Base-by-base conservation (phyloP, 2,329 filamentous ascomycete genomes). In the Nemania bipapillata region DNA sequence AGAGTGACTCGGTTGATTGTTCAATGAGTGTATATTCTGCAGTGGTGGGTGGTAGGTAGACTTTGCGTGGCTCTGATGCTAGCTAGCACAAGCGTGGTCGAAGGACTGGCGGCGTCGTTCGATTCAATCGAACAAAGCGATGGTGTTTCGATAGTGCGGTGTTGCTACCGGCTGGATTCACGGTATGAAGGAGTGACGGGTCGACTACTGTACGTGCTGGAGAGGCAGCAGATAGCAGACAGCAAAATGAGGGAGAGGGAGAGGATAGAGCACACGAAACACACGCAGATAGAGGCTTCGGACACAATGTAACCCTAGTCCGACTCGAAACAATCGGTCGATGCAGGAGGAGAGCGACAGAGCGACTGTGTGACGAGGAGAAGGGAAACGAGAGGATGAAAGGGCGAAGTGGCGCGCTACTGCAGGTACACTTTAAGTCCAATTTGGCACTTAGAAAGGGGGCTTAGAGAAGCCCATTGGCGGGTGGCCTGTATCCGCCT, bases 41-140 rank as follows among this genome's bases (percentile, higher is more conserved):
- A n/a, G n/a, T n/a, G n/a, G n/a, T n/a, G n/a, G n/a, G n/a, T n/a
- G n/a, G n/a, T n/a, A n/a, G n/a, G n/a, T 32, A 37, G 45, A 55
- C 22, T 55, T 40, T 32, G 66, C 66, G 15, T n/a, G 24, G 54
- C 28, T n/a, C 15, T 45, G 6, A 8, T 17, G 17, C 8, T 24
- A 50, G 11, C 17, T n/a, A 57, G 53, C 47, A 63, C 52, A 63
- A 47, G 11, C n/a, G 42, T n/a, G n/a, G n/a, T 61, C 26, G 66
- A 68, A 42, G 47, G 66, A 64, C 63, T 66, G 63, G 35, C 53
- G 50, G 59, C 64, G 37, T 54, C 42, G 47, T 63, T 60, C 61
- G 60, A 68, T 37, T 37, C 58, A 61, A 66, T 63, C 32, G 59
- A 70, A 70, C 70, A 68, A 70, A 70, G 67, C 61, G 58, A 55